Conservation (phyloP, 306 rosid genomes). For the Corylus avellana region DNA sequence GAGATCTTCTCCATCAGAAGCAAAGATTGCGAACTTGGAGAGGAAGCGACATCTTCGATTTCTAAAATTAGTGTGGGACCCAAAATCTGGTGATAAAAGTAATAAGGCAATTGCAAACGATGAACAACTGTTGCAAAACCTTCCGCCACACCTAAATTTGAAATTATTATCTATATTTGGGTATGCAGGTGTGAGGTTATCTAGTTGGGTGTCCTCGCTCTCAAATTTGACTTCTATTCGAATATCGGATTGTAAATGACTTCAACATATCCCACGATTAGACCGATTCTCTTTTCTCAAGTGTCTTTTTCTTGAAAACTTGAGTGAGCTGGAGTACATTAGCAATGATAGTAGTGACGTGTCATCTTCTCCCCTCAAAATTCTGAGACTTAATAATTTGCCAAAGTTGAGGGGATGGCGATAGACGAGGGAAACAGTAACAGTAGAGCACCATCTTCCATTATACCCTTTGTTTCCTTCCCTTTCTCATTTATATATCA, state of each 20-base stretch:
- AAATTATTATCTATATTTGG: neutral
- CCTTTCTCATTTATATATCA: conserved; percentile 3
- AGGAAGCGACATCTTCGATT: conserved; percentile 2
- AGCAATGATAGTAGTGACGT: too few relatives aligned
- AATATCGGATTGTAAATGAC: neutral
- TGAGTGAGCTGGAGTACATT: neutral
- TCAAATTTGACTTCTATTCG: conserved; percentile 2
- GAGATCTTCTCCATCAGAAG: too few relatives aligned
- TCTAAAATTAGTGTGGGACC: neutral
- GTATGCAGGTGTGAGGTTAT: neutral
- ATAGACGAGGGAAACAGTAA: neutral
- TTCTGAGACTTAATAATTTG: neutral
- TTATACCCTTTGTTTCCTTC: neutral
- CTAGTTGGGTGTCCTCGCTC: conserved; percentile 21
- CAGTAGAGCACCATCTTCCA: neutral
- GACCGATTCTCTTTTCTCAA: conserved; percentile 25
- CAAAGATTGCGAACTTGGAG: neutral
- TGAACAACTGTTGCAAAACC: too few relatives aligned
- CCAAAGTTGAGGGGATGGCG: conserved; percentile 29
- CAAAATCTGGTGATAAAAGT: too few relatives aligned
- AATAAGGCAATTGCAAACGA: too few relatives aligned
- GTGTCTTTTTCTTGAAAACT: fast-evolving
- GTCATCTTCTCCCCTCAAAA: conserved; percentile 23
- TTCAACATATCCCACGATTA: conserved; percentile 10
- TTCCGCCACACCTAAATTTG: conserved; percentile 6